Evolutionary conservation across 129 eudicot species (phyloP).

Genomic region (Flaveria trinervia): DNA sequence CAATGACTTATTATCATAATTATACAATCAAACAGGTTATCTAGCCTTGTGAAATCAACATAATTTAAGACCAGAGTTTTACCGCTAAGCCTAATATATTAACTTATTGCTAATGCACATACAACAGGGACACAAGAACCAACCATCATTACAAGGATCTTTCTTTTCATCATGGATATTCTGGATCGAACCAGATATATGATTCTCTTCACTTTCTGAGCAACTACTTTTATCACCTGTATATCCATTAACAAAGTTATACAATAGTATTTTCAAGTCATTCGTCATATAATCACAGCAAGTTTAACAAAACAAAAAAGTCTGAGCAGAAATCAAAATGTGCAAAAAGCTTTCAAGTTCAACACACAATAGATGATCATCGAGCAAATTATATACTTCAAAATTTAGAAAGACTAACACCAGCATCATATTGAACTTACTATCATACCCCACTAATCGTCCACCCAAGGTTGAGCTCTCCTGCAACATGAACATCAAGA

Average conservation of each 20-base stretch:
- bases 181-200: not conserved
- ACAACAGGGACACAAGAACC: not conserved
- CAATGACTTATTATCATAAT: not conserved
- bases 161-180: conserved; percentile 1
- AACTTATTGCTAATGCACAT: not conserved
- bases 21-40: not conserved
- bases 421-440: conserved; percentile 45
- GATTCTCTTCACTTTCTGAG: not conserved
- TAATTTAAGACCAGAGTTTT: not conserved
- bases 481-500: conserved; percentile 39
- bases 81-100: not conserved
- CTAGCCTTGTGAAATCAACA: not conserved
- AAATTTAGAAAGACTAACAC: no score
- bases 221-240: conserved; percentile 7
- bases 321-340: no score
- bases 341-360: no score
- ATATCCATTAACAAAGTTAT: not conserved
- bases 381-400: no score
- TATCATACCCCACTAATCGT: conserved; percentile 69
- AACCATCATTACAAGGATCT: not conserved
- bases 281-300: not conserved
- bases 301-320: not conserved
- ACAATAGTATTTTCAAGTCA: not conserved
- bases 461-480: conserved; percentile 5
- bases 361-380: no score